These are phyloP conservation scores for Erigeron canadensis DNA, from an alignment of 129 eudicot species.

Conservation along the genomic window DNA sequence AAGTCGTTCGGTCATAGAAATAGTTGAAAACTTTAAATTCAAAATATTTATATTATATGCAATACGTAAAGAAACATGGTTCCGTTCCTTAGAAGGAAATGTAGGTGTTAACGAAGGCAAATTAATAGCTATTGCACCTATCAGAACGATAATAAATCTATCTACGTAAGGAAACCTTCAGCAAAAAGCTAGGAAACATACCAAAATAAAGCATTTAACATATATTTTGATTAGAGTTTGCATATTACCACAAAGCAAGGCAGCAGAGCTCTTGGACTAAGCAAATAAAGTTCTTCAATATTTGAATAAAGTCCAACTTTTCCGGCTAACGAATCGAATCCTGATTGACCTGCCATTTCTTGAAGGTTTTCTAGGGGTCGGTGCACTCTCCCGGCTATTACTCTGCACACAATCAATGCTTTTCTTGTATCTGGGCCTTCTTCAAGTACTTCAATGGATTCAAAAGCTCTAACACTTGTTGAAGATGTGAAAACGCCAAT, in stretches of 20 bases:
- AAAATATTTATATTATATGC: neutral
- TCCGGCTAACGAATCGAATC: constrained; percentile 94
- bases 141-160: constrained; percentile 1
- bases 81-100: neutral
- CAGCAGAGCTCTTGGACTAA: constrained; percentile 72
- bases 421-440: constrained; percentile 48
- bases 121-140: neutral
- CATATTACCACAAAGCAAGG: constrained; percentile 96
- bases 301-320: constrained; percentile 85
- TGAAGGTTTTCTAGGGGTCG: constrained; percentile 72
- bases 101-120: neutral
- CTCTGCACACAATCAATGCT: constrained; percentile 85
- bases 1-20: neutral
- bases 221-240: constrained; percentile 46
- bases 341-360: constrained; percentile 70
- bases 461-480: constrained; percentile 77
- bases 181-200: neutral
- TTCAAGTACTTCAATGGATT: constrained; percentile 42
- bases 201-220: constrained; percentile 4
- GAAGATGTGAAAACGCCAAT: constrained; percentile 86
- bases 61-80: neutral
- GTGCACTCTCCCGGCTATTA: constrained; percentile 91
- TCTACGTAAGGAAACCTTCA: constrained; percentile 4
- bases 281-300: constrained; percentile 84
- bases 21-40: neutral